Conservation (phyloP, 2,329 filamentous ascomycete genomes). For the Alternaria burnsii region DNA sequence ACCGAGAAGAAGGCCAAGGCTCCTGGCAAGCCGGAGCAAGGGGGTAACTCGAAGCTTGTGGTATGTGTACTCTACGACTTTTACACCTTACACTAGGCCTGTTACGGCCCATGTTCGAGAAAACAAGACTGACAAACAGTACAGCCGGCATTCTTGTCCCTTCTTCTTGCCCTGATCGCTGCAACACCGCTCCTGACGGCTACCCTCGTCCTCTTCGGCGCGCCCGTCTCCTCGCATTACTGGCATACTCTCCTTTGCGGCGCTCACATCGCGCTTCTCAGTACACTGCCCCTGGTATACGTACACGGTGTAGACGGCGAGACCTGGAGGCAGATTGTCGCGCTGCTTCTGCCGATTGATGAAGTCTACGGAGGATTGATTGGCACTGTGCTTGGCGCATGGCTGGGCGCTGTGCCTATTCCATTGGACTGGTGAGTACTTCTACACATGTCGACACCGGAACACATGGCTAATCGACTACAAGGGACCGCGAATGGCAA, state of each 20-base stretch:
- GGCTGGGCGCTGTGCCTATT: constrained; percentile 94
- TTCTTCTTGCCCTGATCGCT: constrained; percentile 65
- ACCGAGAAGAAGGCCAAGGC: constrained; percentile 51
- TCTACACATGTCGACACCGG: no score
- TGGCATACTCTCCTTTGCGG: constrained; percentile 81
- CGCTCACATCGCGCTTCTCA: constrained; percentile 81
- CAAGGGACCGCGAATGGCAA: constrained; percentile 95
- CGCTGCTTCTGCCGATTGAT: constrained; percentile 77
- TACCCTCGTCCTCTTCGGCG: constrained; percentile 86
- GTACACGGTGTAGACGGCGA: constrained; percentile 78
- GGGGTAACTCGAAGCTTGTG: constrained; percentile 48
- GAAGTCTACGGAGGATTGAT: constrained; percentile 82
- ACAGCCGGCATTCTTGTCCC: constrained; percentile 75
- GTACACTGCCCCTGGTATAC: constrained; percentile 83
- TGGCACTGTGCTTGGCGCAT: constrained; percentile 83
- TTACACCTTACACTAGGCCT: background rate
- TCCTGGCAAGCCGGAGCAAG: constrained; percentile 35
- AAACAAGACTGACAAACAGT: background rate
- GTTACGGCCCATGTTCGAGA: no score
- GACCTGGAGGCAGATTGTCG: constrained; percentile 75
- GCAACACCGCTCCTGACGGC: constrained; percentile 66
- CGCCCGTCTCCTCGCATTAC: constrained; percentile 83
- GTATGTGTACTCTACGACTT: constrained; percentile 44
- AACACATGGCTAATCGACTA: background rate
- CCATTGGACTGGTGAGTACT: constrained; percentile 81